Evolutionary conservation across 192 early-diverging fungal species (phyloP).

Genomic region (Diversispora eburnea): DNA sequence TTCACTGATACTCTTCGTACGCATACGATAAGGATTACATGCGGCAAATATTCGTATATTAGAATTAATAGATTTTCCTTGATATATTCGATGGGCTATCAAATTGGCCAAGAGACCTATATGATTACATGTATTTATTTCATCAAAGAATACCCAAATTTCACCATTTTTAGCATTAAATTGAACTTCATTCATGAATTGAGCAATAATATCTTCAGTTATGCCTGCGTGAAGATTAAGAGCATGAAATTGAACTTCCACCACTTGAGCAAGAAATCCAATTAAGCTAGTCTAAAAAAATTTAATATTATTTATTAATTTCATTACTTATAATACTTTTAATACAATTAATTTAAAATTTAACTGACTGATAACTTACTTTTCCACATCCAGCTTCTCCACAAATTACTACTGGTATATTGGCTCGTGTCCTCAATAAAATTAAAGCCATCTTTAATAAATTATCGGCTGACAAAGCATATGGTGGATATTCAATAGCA

Average conservation of each 20-base stretch:
- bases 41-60: slow-evolving; percentile 21
- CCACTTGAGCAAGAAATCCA: slow-evolving; percentile 11
- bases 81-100: slow-evolving; percentile 7
- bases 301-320: not conserved
- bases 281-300: slow-evolving; percentile 24
- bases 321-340: not conserved
- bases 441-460: slow-evolving; percentile 28
- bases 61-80: not conserved
- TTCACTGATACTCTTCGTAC: not conserved
- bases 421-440: slow-evolving; percentile 21
- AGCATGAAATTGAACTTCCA: slow-evolving; percentile 11
- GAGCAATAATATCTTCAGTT: not conserved
- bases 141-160: slow-evolving; percentile 28
- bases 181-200: slow-evolving; percentile 7
- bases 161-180: not conserved
- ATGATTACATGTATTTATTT: slow-evolving; percentile 23
- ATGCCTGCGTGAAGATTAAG: slow-evolving; percentile 26
- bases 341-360: not conserved
- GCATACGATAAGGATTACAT: slow-evolving; percentile 25
- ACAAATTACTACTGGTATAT: slow-evolving; percentile 26
- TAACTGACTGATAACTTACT: slow-evolving; percentile 3
- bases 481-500: not conserved
- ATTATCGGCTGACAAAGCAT: slow-evolving; percentile 26
- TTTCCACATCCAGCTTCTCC: slow-evolving; percentile 30
- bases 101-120: slow-evolving; percentile 15